A percentile compares a stretch with the other conserved stretches of the same genome.
Evolutionary conservation across 1,284 basidiomycete genomes (phyloP).

Genomic region (Ganoderma lingzhi): DNA sequence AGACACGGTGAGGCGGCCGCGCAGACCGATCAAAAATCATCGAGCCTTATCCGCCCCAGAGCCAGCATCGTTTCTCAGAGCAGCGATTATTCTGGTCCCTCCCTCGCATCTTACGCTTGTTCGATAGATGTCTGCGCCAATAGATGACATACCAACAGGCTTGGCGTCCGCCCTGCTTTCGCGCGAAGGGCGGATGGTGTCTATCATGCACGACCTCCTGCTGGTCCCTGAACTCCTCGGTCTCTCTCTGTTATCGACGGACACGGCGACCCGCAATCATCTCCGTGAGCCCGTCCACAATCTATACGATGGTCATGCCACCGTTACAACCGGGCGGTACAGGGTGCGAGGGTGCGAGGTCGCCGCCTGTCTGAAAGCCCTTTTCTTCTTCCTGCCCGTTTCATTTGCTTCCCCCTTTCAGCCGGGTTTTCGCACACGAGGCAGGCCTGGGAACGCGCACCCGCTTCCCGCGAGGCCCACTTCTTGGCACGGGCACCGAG

Average conservation of each 20-base stretch:
- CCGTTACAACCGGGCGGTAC: neutral
- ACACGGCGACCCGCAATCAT: slow-evolving; percentile 18
- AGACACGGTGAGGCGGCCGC: neutral
- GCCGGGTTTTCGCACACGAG: slow-evolving; percentile 6
- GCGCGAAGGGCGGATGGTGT: neutral
- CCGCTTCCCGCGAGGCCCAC: neutral
- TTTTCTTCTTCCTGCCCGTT: neutral
- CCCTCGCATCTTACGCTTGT: neutral
- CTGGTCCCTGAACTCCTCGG: slow-evolving; percentile 1
- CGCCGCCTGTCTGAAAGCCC: neutral
- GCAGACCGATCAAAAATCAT: slow-evolving; percentile 1
- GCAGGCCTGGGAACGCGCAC: slow-evolving; percentile 5
- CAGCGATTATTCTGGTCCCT: neutral
- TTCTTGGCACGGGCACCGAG: neutral
- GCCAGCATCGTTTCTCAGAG: neutral
- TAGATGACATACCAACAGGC: neutral
- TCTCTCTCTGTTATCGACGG: neutral
- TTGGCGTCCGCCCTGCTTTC: neutral
- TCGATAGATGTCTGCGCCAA: neutral
- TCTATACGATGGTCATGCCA: neutral
- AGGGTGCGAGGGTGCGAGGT: slow-evolving; percentile 2
- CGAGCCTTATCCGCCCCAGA: neutral
- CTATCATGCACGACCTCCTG: neutral
- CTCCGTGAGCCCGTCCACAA: neutral
- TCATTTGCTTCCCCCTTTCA: neutral